phyloP scores from a whole-genome alignment of 805 yeast species.

The Teunomyces pallodes region DNA sequence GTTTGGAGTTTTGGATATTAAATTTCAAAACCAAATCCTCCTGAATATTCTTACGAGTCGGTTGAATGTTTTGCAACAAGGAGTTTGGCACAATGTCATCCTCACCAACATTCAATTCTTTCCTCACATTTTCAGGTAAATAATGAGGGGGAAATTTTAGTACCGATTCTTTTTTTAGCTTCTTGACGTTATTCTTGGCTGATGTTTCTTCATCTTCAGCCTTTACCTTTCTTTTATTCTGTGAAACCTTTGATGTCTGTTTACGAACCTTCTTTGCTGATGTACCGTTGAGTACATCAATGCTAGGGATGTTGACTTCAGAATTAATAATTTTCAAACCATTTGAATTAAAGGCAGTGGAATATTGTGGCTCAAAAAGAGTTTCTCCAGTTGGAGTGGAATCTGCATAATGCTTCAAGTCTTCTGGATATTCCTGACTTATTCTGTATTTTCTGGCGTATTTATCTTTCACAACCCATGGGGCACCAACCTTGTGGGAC shows the following conservation, averaged over 20 bases:
- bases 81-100: conserved; percentile 3
- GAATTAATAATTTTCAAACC: conserved; percentile 1
- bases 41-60: conserved; percentile 28
- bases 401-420: conserved; percentile 41
- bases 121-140: conserved; percentile 23
- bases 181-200: background rate
- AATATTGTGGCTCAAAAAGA: conserved; percentile 14
- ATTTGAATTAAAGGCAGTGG: background rate
- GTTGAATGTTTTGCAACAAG: conserved; percentile 17
- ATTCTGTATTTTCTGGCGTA: conserved; percentile 71
- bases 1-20: conserved; percentile 31
- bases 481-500: conserved; percentile 84
- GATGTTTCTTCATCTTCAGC: background rate
- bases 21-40: conserved; percentile 29
- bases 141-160: conserved; percentile 29
- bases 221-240: background rate
- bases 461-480: conserved; percentile 87
- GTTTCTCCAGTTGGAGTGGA: conserved; percentile 33
- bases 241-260: background rate
- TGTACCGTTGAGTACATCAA: background rate
- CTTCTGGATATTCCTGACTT: conserved; percentile 56
- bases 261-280: background rate
- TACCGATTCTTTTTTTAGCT: conserved; percentile 1
- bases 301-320: background rate
- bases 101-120: conserved; percentile 15